Base-by-base conservation (phyloP, 148 eudicot species). In the Spergularia bocconei region DNA sequence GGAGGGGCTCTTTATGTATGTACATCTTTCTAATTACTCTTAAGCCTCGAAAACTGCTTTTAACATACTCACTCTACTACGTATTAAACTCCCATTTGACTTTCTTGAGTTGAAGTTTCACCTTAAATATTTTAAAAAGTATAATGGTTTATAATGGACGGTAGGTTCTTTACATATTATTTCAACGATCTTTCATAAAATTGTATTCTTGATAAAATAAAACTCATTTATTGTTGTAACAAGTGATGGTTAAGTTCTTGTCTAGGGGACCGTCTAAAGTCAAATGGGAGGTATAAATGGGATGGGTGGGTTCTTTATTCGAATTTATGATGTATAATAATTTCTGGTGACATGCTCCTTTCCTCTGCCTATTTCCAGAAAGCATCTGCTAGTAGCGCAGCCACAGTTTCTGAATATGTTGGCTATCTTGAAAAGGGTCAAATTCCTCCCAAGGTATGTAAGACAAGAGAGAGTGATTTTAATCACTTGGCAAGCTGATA, bases 401-500 rank as follows among this genome's bases (percentile, higher is more conserved):
- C 99, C 60, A 89, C 88, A 86, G 99, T 92, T 65, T 86, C 97
- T 5, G 99, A 96, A 72, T 96, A 92, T 79, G 69, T 96, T 82
- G 99, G 99, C 80, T 96, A 96, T 87, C 93, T 96, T 70, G 99
- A 96, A 72, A 96, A 92, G 80, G 99, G 99, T 58, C 99, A 96
- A 81, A 96, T 96, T 74, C 99, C 99, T 57, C 99, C 99, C 5
- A 96, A 96, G 98, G 99, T 95, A 81, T 36, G 67, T 68, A 16
- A 48, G 47, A 71, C 38, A 67, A 69, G 60, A 61, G 38, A 13
- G 21, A 44, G 59, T 67, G 58, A 36, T 65, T 41, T 44, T 39
- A 50, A 67, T 53, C 29, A 65, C 70, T 38, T 65, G 21, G 12
- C 50, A 19, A n/a, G 63, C 74, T 25, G 6, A 25, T 56, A 61